Evolutionary conservation across 345 rosid species (phyloP).

Genomic region (Jatropha curcas): DNA sequence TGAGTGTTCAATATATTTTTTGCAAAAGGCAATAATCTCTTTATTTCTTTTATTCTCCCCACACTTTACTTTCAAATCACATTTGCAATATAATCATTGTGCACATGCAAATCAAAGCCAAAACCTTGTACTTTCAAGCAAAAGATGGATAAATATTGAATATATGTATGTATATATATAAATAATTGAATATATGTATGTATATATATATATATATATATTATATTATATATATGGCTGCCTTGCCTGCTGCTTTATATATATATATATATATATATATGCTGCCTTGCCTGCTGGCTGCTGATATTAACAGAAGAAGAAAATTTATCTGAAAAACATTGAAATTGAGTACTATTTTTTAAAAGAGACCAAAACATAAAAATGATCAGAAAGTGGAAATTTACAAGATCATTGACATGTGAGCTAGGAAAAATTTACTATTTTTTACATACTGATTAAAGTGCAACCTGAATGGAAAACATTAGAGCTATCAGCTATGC

Average conservation of each 20-base stretch:
- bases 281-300: background rate
- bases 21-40: background rate
- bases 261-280: too few species aligned
- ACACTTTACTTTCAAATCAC: background rate
- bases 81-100: background rate
- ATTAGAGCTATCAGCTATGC: conserved; percentile 8
- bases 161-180: too few species aligned
- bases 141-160: background rate
- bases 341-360: background rate
- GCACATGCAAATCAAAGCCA: background rate
- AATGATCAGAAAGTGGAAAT: background rate
- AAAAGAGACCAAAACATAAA: background rate
- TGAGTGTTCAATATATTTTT: background rate
- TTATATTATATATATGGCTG: too few species aligned
- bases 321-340: background rate
- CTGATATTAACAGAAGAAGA: background rate
- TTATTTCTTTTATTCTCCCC: background rate
- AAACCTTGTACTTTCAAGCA: background rate
- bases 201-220: too few species aligned
- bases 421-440: background rate
- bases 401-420: background rate
- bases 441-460: too few species aligned
- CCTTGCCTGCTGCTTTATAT: too few species aligned
- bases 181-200: too few species aligned
- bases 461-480: conserved; percentile 5